phyloP scores from a whole-genome alignment of 306 rosid genomes.

The Adenanthera pavonina region DNA sequence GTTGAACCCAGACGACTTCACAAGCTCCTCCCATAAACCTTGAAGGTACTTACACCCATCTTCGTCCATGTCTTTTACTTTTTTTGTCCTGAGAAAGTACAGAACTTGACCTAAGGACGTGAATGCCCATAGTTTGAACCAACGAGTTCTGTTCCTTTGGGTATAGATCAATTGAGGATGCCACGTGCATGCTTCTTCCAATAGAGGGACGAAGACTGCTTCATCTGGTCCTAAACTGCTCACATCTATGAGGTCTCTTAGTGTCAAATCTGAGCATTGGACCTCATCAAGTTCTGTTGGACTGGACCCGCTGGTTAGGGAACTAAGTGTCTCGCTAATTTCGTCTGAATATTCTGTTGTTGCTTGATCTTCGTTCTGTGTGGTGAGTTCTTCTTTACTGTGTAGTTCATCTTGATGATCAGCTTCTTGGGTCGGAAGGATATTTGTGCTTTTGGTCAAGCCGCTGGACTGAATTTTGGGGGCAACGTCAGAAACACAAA shows the following conservation, averaged over 20 bases:
- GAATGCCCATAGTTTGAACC: slow-evolving; percentile 45
- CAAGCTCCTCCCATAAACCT: slow-evolving; percentile 43
- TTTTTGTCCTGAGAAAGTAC: slow-evolving; percentile 39
- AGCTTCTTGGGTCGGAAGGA: neutral
- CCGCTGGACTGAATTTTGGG: slow-evolving; percentile 7
- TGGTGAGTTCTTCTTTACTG: slow-evolving; percentile 13
- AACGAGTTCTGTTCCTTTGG: slow-evolving; percentile 30
- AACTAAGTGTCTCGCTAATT: slow-evolving; percentile 18
- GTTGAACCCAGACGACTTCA: slow-evolving; percentile 37
- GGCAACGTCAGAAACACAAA: slow-evolving; percentile 50
- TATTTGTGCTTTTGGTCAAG: slow-evolving; percentile 5
- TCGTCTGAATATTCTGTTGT: slow-evolving; percentile 30
- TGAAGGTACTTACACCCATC: slow-evolving; percentile 34
- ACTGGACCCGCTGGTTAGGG: slow-evolving; percentile 29
- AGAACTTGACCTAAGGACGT: slow-evolving; percentile 43
- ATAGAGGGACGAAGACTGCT: slow-evolving; percentile 34
- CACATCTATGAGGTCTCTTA: slow-evolving; percentile 43
- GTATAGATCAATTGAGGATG: slow-evolving; percentile 39
- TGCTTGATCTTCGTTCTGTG: slow-evolving; percentile 31
- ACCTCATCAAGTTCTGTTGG: slow-evolving; percentile 23
- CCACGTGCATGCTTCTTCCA: slow-evolving; percentile 48
- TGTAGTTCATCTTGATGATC: neutral
- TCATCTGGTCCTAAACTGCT: slow-evolving; percentile 30
- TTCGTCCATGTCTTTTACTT: slow-evolving; percentile 43
- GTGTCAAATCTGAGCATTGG: slow-evolving; percentile 31